Percentiles rank a stretch among this genome's conserved stretches.
Conservation (phyloP, 345 rosid genomes). For the Cardamine chenopodiifolia region DNA sequence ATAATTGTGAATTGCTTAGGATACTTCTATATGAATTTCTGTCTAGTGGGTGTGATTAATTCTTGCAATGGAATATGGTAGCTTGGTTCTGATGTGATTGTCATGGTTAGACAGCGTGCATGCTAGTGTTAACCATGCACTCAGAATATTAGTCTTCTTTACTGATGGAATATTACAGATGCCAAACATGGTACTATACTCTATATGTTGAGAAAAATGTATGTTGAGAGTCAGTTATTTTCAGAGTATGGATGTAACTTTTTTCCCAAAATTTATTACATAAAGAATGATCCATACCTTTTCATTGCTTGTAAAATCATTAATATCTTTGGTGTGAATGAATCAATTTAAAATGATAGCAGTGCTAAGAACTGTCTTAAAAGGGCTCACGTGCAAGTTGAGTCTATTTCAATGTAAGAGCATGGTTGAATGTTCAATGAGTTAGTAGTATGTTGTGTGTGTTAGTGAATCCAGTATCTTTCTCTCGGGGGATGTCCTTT, state of each 20-base stretch:
- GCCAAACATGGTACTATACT: constrained; percentile 10
- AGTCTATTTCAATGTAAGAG: background rate
- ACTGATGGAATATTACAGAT: constrained; percentile 12
- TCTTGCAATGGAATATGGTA: constrained; percentile 15
- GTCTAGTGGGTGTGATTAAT: constrained; percentile 5
- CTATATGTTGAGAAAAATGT: constrained; percentile 17
- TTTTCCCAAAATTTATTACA: constrained; percentile 22
- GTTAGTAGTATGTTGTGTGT: constrained; percentile 12
- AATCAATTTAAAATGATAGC: constrained; percentile 7
- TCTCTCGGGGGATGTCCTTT: background rate
- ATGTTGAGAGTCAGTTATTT: constrained; percentile 2
- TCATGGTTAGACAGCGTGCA: constrained; percentile 19
- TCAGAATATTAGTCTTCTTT: constrained; percentile 17
- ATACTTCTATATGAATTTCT: constrained; percentile 9
- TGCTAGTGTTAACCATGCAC: constrained; percentile 20
- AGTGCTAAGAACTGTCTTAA: constrained; percentile 21
- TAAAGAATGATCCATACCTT: constrained; percentile 17
- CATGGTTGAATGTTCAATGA: constrained; percentile 13
- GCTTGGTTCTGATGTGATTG: constrained; percentile 31
- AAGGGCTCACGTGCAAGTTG: constrained; percentile 6
- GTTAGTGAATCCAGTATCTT: background rate
- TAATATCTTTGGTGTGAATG: constrained; percentile 10
- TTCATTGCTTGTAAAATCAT: constrained; percentile 17
- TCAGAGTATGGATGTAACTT: constrained; percentile 10
- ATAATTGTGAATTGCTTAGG: constrained; percentile 9